Evolutionary conservation across 768 basidiomycete genomes (phyloP).

Genomic region (Cystobasidiopsis lactophilus): DNA sequence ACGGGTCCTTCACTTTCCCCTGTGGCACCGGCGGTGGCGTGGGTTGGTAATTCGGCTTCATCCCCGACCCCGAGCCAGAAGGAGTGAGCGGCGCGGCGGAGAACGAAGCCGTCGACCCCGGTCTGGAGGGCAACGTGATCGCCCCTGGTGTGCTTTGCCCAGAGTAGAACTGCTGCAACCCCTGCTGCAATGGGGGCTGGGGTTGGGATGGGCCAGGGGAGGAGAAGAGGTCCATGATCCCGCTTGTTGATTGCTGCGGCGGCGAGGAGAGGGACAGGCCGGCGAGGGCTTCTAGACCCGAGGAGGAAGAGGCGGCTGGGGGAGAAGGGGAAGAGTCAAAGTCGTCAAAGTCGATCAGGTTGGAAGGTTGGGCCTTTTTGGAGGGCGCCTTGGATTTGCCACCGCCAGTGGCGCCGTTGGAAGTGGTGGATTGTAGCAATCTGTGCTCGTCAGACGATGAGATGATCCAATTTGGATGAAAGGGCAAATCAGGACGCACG

Average conservation of each 20-base stretch:
- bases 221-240: no score
- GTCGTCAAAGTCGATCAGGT: conserved; percentile 41
- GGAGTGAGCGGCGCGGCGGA: no score
- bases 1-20: conserved; percentile 14
- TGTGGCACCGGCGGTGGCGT: conserved; percentile 5
- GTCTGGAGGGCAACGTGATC: no score
- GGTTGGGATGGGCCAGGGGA: no score
- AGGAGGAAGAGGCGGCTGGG: neutral
- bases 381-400: conserved; percentile 1
- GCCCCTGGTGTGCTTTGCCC: no score
- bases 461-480: neutral
- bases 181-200: no score
- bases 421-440: neutral
- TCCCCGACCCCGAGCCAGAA: no score
- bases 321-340: conserved; percentile 4
- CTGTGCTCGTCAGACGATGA: conserved; percentile 13
- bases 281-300: conserved; percentile 4
- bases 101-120: no score
- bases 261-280: neutral
- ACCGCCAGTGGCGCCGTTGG: conserved; percentile 16
- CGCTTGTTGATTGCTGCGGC: no score
- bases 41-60: neutral
- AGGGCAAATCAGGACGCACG: conserved; percentile 21
- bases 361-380: conserved; percentile 40
- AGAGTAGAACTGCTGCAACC: no score